Percentiles rank a stretch among this genome's conserved stretches.
phyloP scores from a whole-genome alignment of 768 basidiomycete genomes.

The Inosperma sp. region DNA sequence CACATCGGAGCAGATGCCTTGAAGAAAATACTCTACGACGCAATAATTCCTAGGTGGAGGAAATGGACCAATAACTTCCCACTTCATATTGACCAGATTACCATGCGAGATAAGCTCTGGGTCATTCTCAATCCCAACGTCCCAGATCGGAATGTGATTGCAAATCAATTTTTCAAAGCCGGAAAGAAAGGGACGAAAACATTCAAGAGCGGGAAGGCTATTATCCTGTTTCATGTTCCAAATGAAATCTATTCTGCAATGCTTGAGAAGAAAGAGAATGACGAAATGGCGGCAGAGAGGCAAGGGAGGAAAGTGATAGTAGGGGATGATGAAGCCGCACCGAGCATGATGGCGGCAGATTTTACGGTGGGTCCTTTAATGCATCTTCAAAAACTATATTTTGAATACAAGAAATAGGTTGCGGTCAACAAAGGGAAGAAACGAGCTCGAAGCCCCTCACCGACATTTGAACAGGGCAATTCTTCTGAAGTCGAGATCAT shows the following conservation, averaged over 20 bases:
- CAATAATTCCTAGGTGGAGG: slow-evolving; percentile 14
- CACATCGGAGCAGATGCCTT: slow-evolving; percentile 21
- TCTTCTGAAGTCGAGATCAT: no score
- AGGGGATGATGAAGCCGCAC: no score
- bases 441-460: background rate
- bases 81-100: slow-evolving; percentile 2
- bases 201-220: slow-evolving; percentile 6
- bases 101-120: slow-evolving; percentile 10
- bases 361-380: background rate
- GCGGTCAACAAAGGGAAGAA: background rate
- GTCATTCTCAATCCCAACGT: background rate
- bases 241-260: background rate
- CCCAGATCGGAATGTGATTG: slow-evolving; percentile 17
- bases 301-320: no score
- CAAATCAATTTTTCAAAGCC: slow-evolving; percentile 8
- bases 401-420: background rate
- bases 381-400: background rate
- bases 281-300: background rate
- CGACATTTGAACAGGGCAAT: background rate
- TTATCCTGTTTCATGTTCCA: slow-evolving; percentile 3
- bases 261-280: background rate
- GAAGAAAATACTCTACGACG: slow-evolving; percentile 15
- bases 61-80: slow-evolving; percentile 12
- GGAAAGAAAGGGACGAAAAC: background rate
- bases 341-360: no score